A percentile compares a stretch with the other conserved stretches of the same genome.
These are phyloP conservation scores for Chytriomyces sp. DNA, from an alignment of 192 early-diverging fungal species.

Conservation along the genomic window DNA sequence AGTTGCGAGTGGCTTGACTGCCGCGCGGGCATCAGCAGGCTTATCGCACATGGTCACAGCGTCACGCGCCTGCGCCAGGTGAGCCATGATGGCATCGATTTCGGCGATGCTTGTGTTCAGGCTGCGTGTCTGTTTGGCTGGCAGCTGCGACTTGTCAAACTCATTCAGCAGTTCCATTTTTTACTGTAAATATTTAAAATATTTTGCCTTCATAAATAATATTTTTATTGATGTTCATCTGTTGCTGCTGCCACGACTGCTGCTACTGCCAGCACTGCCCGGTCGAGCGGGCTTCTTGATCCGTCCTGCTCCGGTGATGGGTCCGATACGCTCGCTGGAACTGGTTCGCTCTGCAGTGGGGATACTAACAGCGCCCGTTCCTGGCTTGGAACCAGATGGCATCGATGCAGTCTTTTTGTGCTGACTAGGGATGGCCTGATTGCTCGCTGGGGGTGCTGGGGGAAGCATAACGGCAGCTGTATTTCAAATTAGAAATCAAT, in stretches of 20 bases:
- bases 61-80: background rate
- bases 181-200: background rate
- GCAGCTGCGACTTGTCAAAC: constrained; percentile 21
- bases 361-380: background rate
- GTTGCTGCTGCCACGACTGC: constrained; percentile 21
- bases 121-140: constrained; percentile 7
- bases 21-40: background rate
- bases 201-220: background rate
- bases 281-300: constrained; percentile 38
- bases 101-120: background rate
- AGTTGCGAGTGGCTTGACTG: background rate
- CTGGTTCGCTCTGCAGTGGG: background rate
- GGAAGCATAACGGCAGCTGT: constrained; percentile 13
- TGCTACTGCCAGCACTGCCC: constrained; percentile 30
- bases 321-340: constrained; percentile 11
- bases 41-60: background rate
- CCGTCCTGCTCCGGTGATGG: constrained; percentile 29
- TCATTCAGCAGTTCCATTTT: constrained; percentile 25
- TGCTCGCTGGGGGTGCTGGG: constrained; percentile 8
- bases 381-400: background rate
- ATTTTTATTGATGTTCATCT: constrained; percentile 1
- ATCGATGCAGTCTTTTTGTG: constrained; percentile 8
- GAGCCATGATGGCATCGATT: constrained; percentile 6
- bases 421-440: constrained; percentile 6
- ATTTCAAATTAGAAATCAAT: background rate